phyloP scores from a whole-genome alignment of 2,329 filamentous ascomycete genomes.

The Xylaria multiplex region DNA sequence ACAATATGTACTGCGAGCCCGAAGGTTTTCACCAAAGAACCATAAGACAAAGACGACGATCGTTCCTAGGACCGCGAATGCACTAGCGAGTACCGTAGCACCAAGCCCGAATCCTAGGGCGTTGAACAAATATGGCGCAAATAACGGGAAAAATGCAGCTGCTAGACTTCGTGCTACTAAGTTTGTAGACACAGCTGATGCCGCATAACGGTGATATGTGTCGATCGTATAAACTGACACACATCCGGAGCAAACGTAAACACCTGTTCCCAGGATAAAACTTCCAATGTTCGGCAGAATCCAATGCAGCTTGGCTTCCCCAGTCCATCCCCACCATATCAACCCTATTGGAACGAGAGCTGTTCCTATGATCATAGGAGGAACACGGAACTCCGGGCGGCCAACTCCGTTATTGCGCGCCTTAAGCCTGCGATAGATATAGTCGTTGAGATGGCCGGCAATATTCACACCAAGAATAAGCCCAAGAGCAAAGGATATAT shows the following conservation, averaged over 20 bases:
- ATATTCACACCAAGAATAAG: constrained; percentile 48
- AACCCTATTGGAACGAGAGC: constrained; percentile 60
- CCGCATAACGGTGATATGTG: constrained; percentile 50
- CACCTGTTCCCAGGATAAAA: constrained; percentile 60
- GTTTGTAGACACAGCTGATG: constrained; percentile 55
- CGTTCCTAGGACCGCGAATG: constrained; percentile 56
- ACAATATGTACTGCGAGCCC: constrained; percentile 19
- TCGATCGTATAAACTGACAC: constrained; percentile 65
- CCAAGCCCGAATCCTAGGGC: constrained; percentile 58
- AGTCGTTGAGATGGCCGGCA: constrained; percentile 43
- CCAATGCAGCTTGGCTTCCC: constrained; percentile 45
- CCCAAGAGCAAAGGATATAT: constrained; percentile 57
- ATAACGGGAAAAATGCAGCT: constrained; percentile 68
- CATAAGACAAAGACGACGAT: constrained; percentile 27
- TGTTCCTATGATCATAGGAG: constrained; percentile 63
- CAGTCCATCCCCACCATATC: constrained; percentile 46
- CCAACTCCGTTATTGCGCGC: constrained; percentile 31
- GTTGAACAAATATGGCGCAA: constrained; percentile 58
- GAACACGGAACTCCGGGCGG: constrained; percentile 51
- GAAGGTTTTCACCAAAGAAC: constrained; percentile 30
- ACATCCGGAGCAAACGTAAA: constrained; percentile 62
- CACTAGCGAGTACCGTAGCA: constrained; percentile 54
- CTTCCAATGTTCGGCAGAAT: constrained; percentile 60
- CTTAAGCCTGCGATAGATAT: constrained; percentile 49
- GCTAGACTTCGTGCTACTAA: constrained; percentile 47